Base-by-base conservation (phyloP, 352 stramenopile species). In the Globisporangium perplexum region DNA sequence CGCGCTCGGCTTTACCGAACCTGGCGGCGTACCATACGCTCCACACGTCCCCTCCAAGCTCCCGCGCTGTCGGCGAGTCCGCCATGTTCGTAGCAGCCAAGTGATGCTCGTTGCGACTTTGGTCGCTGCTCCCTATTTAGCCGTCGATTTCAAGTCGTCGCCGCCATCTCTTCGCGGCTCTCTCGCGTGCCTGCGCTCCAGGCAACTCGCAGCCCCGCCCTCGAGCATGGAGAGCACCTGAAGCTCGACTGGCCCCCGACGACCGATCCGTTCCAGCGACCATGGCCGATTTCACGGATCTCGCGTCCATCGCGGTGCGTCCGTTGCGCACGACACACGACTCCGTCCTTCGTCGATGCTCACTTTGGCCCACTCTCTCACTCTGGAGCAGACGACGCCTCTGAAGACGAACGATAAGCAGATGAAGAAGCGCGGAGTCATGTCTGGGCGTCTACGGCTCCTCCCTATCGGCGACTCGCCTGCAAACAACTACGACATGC, bases 11-110 rank as follows among this genome's bases (percentile, higher is more conserved):
- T 41, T 87, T 86, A 7, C 80, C 80, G 20, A 75, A 71, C 50
- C 77, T 71, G 5, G 80, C 68, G 11, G 80, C 80, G 50, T 90
- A 88, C 80, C 80, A 90, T 51, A 90, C 78, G 14, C 73, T 88
- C 69, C 76, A 90, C 41, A 88, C 61, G 30, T 84, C 63, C 7
- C 5, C 10, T 22, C 23, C 8, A 42, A 17, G 23, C 44, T 14
- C 23, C 22, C 8, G 42, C 24, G n/a, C 10, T 43, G 14, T 52
- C 39, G 41, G 0, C 41, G 36, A 47, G 22, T 10, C 38, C 49
- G 24, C 15, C 49, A 53, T 33, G 33, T 43, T 33, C 7, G 20
- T 31, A n/a, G n/a, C n/a, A n/a, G n/a, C n/a, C n/a, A n/a, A n/a
- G n/a, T n/a, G n/a, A n/a, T n/a, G n/a, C n/a, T n/a, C n/a, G n/a